Conservation (phyloP, 2,329 filamentous ascomycete species). For the Aspergillus puulaauensis region DNA sequence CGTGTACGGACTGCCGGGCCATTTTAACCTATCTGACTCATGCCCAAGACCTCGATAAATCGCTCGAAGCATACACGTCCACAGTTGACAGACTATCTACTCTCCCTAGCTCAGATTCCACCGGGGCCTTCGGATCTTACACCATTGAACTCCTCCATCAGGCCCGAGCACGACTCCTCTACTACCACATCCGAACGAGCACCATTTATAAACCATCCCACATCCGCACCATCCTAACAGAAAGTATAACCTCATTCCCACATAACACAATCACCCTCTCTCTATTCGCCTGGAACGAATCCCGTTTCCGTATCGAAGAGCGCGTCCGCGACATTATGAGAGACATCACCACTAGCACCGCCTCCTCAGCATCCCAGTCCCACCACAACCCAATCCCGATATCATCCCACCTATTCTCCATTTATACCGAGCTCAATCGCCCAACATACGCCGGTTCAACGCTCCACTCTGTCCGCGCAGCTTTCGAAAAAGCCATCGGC, state of each 20-base stretch:
- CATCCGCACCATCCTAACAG: constrained; percentile 61
- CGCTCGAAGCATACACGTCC: constrained; percentile 44
- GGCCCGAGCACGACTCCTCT: constrained; percentile 64
- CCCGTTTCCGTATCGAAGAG: constrained; percentile 70
- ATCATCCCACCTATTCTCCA: constrained; percentile 55
- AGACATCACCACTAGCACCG: constrained; percentile 24
- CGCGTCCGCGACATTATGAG: constrained; percentile 68
- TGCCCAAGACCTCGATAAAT: constrained; percentile 30
- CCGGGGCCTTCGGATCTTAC: constrained; percentile 29
- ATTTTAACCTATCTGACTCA: constrained; percentile 67
- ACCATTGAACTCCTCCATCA: constrained; percentile 66
- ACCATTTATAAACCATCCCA: constrained; percentile 67
- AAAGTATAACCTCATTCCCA: constrained; percentile 66
- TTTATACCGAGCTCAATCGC: constrained; percentile 55
- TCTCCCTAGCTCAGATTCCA: constrained; percentile 43
- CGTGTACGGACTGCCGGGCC: constrained; percentile 62
- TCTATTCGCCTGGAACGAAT: constrained; percentile 72
- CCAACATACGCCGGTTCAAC: constrained; percentile 47
- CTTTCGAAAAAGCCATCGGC: constrained; percentile 55
- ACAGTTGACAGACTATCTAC: constrained; percentile 43
- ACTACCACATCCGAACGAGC: constrained; percentile 61
- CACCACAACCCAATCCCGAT: constrained; percentile 31
- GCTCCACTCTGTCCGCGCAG: constrained; percentile 52
- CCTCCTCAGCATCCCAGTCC: constrained; percentile 37
- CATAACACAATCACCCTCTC: constrained; percentile 73